phyloP scores from a whole-genome alignment of 2,329 filamentous ascomycete species.

The Monosporascus sp. region DNA sequence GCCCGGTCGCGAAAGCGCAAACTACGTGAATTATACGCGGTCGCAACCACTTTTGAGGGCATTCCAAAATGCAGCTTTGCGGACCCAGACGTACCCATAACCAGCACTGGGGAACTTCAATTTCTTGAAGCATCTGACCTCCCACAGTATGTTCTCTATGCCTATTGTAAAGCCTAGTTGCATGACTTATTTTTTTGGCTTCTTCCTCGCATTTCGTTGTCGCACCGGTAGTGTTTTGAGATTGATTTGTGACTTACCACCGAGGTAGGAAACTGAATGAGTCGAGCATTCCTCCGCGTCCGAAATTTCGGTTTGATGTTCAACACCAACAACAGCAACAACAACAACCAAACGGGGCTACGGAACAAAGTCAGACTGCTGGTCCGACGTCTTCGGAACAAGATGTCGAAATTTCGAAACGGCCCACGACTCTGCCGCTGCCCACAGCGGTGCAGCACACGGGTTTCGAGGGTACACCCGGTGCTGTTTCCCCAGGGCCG shows the following conservation, averaged over 20 bases:
- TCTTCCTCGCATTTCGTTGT: neutral
- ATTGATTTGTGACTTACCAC: slow-evolving; percentile 11
- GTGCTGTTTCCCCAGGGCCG: neutral
- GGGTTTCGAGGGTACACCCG: neutral
- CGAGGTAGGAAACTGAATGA: slow-evolving; percentile 48
- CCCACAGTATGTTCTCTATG: slow-evolving; percentile 46
- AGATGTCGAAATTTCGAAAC: neutral
- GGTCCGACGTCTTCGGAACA: neutral
- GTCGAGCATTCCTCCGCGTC: slow-evolving; percentile 45
- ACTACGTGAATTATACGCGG: slow-evolving; percentile 77
- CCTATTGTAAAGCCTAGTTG: slow-evolving; percentile 3
- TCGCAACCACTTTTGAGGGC: slow-evolving; percentile 65
- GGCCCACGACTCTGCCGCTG: neutral
- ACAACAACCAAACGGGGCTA: slow-evolving; percentile 3
- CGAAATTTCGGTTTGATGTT: slow-evolving; percentile 38
- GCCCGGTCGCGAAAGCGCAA: slow-evolving; percentile 85
- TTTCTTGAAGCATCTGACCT: slow-evolving; percentile 55
- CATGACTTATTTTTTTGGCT: slow-evolving; percentile 14
- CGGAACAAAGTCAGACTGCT: neutral
- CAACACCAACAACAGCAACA: slow-evolving; percentile 10
- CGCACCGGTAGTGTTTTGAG: slow-evolving; percentile 7
- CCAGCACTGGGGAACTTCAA: slow-evolving; percentile 46
- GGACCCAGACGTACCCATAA: slow-evolving; percentile 50
- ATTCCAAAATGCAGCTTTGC: slow-evolving; percentile 54
- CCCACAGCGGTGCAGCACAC: neutral